Percentiles rank a stretch among this genome's conserved stretches.
These are phyloP conservation scores for Monilinia laxa DNA, from an alignment of 2,329 filamentous ascomycete genomes.

Conservation along the genomic window DNA sequence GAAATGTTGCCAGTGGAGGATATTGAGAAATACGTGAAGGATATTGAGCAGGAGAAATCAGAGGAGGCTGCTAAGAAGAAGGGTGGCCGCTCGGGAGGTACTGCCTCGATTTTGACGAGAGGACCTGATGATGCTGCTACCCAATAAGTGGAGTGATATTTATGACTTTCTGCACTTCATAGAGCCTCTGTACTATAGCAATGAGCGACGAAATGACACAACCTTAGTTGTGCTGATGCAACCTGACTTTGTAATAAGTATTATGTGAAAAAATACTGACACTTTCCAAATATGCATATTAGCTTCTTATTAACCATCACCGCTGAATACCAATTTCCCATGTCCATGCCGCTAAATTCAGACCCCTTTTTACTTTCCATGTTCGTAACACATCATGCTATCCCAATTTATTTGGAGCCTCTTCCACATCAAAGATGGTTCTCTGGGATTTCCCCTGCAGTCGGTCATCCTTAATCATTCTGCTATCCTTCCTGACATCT, in stretches of 20 bases:
- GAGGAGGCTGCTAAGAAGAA: conserved; percentile 98
- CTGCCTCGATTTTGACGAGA: conserved; percentile 71
- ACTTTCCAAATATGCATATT: conserved; percentile 15
- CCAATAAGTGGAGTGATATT: conserved; percentile 28
- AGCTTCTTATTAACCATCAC: conserved; percentile 6
- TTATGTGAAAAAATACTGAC: neutral
- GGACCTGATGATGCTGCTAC: conserved; percentile 46
- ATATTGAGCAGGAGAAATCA: conserved; percentile 98
- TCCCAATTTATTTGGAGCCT: conserved; percentile 73
- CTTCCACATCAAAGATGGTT: conserved; percentile 74
- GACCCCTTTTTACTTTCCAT: conserved; percentile 9
- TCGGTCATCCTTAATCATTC: conserved; percentile 92
- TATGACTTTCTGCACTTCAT: conserved; percentile 31
- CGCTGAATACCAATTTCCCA: neutral
- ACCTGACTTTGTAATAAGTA: neutral
- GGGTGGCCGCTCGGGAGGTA: conserved; percentile 71
- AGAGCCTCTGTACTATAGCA: conserved; percentile 41
- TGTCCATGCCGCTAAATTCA: conserved; percentile 39
- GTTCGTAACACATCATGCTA: conserved; percentile 44
- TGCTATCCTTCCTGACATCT: conserved; percentile 78
- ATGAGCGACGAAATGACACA: conserved; percentile 36
- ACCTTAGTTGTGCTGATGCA: conserved; percentile 9
- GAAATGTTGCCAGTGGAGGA: conserved; percentile 95
- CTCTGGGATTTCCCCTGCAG: conserved; percentile 57
- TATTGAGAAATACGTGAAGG: conserved; percentile 97